phyloP scores from a whole-genome alignment of 2,329 filamentous ascomycete genomes.

The Didymella sp. region DNA sequence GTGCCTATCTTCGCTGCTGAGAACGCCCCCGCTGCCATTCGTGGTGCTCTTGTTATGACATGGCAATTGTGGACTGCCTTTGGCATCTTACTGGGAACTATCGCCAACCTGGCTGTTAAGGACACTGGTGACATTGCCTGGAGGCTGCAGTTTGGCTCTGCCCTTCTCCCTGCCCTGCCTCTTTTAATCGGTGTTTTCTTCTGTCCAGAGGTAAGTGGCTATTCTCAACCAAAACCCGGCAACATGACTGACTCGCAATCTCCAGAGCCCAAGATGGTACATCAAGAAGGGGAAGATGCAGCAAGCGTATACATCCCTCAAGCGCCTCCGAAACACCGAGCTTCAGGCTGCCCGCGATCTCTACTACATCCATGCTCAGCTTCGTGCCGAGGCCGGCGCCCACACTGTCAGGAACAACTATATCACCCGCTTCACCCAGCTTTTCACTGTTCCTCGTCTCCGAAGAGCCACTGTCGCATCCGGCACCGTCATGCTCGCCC shows the following conservation, averaged over 20 bases:
- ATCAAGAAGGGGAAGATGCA: constrained; percentile 50
- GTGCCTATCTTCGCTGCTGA: constrained; percentile 58
- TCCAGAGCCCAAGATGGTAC: constrained; percentile 19
- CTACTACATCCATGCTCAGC: constrained; percentile 51
- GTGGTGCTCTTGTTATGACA: constrained; percentile 57
- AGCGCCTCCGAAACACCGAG: constrained; percentile 42
- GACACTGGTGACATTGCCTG: constrained; percentile 37
- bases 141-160: constrained; percentile 34
- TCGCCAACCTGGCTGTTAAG: constrained; percentile 51
- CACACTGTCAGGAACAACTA: constrained; percentile 27
- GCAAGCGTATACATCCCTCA: constrained; percentile 48
- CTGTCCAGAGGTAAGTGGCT: constrained; percentile 53
- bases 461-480: constrained; percentile 76
- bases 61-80: constrained; percentile 56
- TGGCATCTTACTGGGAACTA: constrained; percentile 56
- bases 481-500: constrained; percentile 75
- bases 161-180: constrained; percentile 31
- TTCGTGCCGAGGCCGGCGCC: constrained; percentile 32
- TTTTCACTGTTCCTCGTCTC: constrained; percentile 71
- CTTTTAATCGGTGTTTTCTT: constrained; percentile 27
- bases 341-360: constrained; percentile 53
- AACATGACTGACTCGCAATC: constrained; percentile 5
- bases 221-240: neutral
- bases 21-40: constrained; percentile 56
- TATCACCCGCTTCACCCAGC: constrained; percentile 56